Evolutionary conservation across 148 eudicot species (phyloP).

Genomic region (Vaccinium vitisidaea): DNA sequence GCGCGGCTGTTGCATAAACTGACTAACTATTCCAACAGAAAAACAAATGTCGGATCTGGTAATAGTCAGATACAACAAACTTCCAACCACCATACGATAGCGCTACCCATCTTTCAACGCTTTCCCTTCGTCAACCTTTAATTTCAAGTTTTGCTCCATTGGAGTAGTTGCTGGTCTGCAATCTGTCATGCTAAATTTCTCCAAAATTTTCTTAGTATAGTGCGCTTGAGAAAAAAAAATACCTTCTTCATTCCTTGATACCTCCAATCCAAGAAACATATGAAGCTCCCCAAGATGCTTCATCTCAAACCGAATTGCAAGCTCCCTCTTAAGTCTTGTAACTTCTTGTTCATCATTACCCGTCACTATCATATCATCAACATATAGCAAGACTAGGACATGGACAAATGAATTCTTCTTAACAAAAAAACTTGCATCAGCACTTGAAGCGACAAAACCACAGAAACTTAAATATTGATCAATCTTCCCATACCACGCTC

Average conservation of each 20-base stretch:
- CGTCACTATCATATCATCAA: background rate
- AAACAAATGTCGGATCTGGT: background rate
- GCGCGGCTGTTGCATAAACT: no score
- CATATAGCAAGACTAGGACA: background rate
- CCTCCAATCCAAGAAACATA: background rate
- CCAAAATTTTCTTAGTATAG: background rate
- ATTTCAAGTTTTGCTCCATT: background rate
- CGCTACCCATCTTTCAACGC: background rate
- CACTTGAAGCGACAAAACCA: background rate
- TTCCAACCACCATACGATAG: conserved; percentile 2
- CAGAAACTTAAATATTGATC: background rate
- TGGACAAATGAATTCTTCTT: background rate
- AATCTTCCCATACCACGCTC: conserved; percentile 11
- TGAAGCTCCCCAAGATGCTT: background rate
- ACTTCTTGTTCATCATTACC: background rate
- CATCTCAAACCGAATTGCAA: background rate
- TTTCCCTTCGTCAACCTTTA: background rate
- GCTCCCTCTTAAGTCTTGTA: background rate
- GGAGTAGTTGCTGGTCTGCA: background rate
- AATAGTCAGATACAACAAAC: background rate
- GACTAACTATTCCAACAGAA: background rate
- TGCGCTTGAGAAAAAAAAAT: background rate
- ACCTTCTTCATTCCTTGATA: no score
- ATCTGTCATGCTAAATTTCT: background rate
- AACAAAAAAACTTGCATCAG: background rate